A percentile compares a stretch with the other conserved stretches of the same genome.
Evolutionary conservation across 805 yeast genomes (phyloP).

Genomic region (Schizosaccharomyces japonicus): DNA sequence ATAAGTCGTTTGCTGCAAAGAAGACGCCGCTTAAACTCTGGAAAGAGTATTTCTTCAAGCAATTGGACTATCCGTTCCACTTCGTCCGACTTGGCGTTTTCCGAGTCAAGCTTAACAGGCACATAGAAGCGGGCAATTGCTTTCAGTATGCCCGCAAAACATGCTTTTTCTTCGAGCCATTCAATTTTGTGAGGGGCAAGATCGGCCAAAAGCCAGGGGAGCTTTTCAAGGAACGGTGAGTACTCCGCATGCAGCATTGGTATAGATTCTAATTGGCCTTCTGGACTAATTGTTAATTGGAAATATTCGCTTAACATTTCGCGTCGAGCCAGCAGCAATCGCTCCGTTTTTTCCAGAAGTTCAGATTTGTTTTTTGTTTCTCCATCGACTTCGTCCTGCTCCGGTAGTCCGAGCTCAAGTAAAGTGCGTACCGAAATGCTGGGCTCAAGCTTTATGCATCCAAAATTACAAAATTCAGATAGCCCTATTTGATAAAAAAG

Average conservation of each 20-base stretch:
- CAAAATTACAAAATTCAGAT: conserved; percentile 61
- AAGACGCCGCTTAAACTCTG: conserved; percentile 35
- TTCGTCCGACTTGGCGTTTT: conserved; percentile 12
- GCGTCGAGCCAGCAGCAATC: conserved; percentile 25
- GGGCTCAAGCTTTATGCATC: conserved; percentile 24
- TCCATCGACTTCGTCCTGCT: conserved; percentile 10
- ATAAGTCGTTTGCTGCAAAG: conserved; percentile 34
- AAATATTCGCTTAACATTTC: conserved; percentile 74
- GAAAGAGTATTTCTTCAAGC: conserved; percentile 41
- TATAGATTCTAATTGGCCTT: conserved; percentile 22
- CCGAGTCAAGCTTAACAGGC: conserved; percentile 25
- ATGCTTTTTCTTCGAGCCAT: conserved; percentile 43
- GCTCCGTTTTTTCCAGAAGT: conserved; percentile 7
- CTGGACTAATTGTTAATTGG: conserved; percentile 20
- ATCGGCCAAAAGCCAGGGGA: conserved; percentile 43
- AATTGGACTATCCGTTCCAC: conserved; percentile 13
- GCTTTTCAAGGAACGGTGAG: conserved; percentile 34
- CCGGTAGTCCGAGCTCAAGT: conserved; percentile 14
- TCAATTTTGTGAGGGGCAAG: conserved; percentile 23
- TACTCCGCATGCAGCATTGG: conserved; percentile 51
- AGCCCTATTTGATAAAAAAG: conserved; percentile 64
- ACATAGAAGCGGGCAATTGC: conserved; percentile 53
- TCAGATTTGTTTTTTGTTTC: conserved; percentile 7
- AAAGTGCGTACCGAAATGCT: conserved; percentile 19
- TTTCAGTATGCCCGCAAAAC: conserved; percentile 38